Percentiles rank a stretch among this genome's conserved stretches.
phyloP scores from a whole-genome alignment of 1,284 basidiomycete genomes.

The Tylopilus sp. region DNA sequence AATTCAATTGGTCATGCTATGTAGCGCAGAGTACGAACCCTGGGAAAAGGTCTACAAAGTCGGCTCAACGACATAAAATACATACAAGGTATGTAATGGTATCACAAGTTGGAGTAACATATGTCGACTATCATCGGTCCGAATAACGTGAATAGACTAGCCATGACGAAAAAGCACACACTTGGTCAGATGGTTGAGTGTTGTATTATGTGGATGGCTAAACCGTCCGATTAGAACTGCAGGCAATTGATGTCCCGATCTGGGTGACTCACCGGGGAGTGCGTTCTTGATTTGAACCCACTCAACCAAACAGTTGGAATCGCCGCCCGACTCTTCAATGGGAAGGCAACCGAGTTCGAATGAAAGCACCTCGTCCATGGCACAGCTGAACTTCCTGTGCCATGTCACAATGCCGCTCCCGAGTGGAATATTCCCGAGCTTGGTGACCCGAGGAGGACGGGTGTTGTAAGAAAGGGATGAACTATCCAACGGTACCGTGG shows the following conservation, averaged over 20 bases:
- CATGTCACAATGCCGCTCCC: conserved; percentile 4
- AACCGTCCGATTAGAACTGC: conserved; percentile 5
- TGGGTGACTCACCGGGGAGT: conserved; percentile 9
- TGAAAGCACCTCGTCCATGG: conserved; percentile 13
- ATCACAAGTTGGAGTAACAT: no score
- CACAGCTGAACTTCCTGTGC: conserved; percentile 17
- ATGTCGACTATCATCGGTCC: no score
- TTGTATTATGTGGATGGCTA: conserved; percentile 19
- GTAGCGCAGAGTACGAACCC: no score
- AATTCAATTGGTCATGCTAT: no score
- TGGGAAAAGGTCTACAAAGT: no score
- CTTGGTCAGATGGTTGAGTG: conserved; percentile 9
- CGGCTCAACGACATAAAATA: no score
- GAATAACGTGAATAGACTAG: no score
- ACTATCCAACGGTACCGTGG: conserved; percentile 13
- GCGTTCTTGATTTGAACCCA: conserved; percentile 19
- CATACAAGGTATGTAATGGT: no score
- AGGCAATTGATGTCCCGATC: background rate
- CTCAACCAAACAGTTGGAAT: conserved; percentile 9
- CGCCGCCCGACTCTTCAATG: conserved; percentile 8
- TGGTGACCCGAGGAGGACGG: conserved; percentile 12
- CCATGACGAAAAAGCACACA: background rate
- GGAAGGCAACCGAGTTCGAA: conserved; percentile 16
- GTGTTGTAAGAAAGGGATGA: conserved; percentile 12
- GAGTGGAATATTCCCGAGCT: conserved; percentile 6